Evolutionary conservation across 1,284 basidiomycete genomes (phyloP), one percentile per base, ranked within the genome.

Genomic region (Cutaneotrichosporon sp.): DNA sequence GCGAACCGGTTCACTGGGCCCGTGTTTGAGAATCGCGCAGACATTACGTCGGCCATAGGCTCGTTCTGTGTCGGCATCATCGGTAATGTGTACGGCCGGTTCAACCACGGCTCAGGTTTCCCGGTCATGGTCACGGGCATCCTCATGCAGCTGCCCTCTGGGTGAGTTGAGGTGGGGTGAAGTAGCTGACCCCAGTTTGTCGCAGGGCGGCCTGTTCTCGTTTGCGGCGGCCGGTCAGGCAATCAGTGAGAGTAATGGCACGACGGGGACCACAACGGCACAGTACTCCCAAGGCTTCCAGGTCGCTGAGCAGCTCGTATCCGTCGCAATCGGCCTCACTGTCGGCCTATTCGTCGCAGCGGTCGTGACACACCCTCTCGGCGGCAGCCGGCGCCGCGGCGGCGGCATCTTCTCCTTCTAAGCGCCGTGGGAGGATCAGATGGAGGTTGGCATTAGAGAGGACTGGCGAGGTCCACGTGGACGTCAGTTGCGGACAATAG

Each of bases 141-240:
- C 62, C 82, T 94, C 18, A 90, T 93, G 80, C 92, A 95, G 81
- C 85, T 95, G 0, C 92, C 91, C 0, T 90, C 89, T 13, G 92
- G 51, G 51, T 53, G 14, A 53, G 51, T 53, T 5, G 50, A 9
- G 50, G 26, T 13, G 26, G 34, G 14, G 42, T 46, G 16, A 46
- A 18, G 16, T 8, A 21, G 18, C 42, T 46, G 42, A 46, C 42
- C 16, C 13, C 51, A 53, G 91, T 61, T 84, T 94, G 31, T 47
- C n/a, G 53, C 55, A 52, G 36, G 59, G 61, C 58, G 65, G 92
- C 42, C 84, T 95, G n/a, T 84, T 94, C 69, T 87, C 86, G 68
- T 77, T 69, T 64, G 76, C 71, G 13, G 47, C 56, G 22, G 60
- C 36, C 13, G 62, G 61, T 36, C 62, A 62, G 0, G 32, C 42